These are phyloP conservation scores for Pseudonitzschia multiseries DNA, from an alignment of 108 stramenopile species.

Conservation along the genomic window DNA sequence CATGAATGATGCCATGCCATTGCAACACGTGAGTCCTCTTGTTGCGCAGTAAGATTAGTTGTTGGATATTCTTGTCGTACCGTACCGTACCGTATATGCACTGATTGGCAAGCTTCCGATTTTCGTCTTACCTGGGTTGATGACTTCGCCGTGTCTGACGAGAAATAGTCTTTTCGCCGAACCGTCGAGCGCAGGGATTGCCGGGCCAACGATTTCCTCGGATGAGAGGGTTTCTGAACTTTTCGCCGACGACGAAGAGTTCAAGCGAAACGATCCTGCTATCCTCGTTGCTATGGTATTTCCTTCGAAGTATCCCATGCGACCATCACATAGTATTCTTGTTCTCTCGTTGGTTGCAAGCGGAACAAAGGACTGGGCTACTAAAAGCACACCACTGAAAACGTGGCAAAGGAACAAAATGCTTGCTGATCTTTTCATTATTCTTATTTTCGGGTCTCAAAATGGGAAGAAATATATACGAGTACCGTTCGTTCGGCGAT, in stretches of 20 bases:
- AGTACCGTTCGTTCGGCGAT: too few relatives aligned
- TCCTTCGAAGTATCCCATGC: not conserved
- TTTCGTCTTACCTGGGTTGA: constrained; percentile 61
- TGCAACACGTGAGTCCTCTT: not conserved
- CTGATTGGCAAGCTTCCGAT: not conserved
- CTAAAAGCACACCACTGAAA: not conserved
- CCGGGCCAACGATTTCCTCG: constrained; percentile 29
- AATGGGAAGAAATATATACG: too few relatives aligned
- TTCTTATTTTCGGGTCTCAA: not conserved
- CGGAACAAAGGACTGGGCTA: constrained; percentile 2
- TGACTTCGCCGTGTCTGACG: constrained; percentile 89
- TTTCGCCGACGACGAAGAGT: not conserved
- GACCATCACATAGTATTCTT: not conserved
- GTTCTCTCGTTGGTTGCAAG: not conserved
- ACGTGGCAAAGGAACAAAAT: not conserved
- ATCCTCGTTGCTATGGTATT: not conserved
- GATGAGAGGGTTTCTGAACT: not conserved
- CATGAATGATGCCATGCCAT: not conserved
- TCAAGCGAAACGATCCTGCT: not conserved
- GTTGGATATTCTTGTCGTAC: too few relatives aligned
- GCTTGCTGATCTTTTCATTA: not conserved
- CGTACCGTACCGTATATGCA: not conserved
- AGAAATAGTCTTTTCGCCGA: constrained; percentile 73
- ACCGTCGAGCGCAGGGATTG: constrained; percentile 40
- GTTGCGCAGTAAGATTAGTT: not conserved